phyloP scores from a whole-genome alignment of 805 yeast genomes.

The Saccharomycopsis oosterbeekiorum region DNA sequence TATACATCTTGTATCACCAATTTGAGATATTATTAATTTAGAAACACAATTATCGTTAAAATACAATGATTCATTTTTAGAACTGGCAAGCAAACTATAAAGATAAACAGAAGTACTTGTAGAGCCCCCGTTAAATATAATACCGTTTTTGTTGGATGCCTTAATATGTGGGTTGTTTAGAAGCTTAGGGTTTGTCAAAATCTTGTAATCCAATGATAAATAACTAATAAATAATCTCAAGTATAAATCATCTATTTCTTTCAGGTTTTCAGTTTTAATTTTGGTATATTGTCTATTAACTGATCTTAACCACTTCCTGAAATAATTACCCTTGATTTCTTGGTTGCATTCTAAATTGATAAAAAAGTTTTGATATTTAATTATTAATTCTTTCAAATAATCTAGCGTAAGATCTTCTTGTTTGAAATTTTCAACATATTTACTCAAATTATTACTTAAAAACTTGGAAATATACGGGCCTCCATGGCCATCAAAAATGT shows the following conservation, averaged over 20 bases:
- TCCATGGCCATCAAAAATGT: conserved; percentile 93
- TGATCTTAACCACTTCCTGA: conserved; percentile 65
- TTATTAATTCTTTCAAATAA: conserved; percentile 36
- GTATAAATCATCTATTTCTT: conserved; percentile 43
- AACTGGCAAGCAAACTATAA: conserved; percentile 32
- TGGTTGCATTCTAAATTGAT: conserved; percentile 24
- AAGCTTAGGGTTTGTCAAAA: conserved; percentile 28
- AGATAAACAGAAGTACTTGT: conserved; percentile 62
- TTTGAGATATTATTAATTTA: conserved; percentile 70
- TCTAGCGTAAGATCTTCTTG: conserved; percentile 25
- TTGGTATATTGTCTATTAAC: conserved; percentile 28
- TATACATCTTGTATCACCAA: conserved; percentile 86
- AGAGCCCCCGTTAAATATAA: conserved; percentile 43
- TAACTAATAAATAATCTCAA: conserved; percentile 55
- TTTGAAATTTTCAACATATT: conserved; percentile 37
- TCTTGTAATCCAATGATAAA: conserved; percentile 55
- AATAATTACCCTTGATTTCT: conserved; percentile 47
- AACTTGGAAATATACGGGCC: conserved; percentile 65
- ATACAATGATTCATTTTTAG: conserved; percentile 22
- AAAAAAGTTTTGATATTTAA: conserved; percentile 46
- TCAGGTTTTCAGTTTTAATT: conserved; percentile 23
- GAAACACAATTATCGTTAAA: conserved; percentile 58
- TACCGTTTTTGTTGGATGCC: background rate
- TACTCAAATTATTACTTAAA: conserved; percentile 43
- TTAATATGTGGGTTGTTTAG: background rate